Base-by-base conservation (phyloP, 1,139 yeast genomes). In the Geotrichum citri-aurantii region DNA sequence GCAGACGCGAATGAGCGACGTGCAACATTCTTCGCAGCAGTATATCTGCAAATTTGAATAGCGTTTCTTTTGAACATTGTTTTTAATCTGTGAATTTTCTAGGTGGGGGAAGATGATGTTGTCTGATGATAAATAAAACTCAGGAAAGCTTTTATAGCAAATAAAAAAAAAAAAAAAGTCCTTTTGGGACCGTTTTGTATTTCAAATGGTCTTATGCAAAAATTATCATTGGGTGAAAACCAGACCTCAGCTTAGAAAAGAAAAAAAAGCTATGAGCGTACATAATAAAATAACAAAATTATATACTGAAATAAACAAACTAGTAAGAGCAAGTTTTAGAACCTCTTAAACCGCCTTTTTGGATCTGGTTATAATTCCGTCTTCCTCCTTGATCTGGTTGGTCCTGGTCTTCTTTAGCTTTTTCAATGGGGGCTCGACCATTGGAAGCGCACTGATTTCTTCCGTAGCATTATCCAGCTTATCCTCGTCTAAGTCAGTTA, bases 341-440 rank as follows among this genome's bases (percentile, higher is more conserved):
- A 37, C 12, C 21, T 19, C 44, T 37, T 12, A 37, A 37, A 37
- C 44, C 7, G 44, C 7, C 19, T 37, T 37, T 37, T 37, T 37
- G 8, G 44, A 37, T 48, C 50, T 48, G 17, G 29, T 26, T 7
- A 27, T 17, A 10, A 26, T 29, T 2, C 54, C 58, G 10, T 55
- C 63, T 29, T 55, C 57, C 12, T 52, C 59, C 54, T 63, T 63
- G 47, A 63, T 58, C 29, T 56, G 58, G 12, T 60, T 63, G 11
- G 64, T 56, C 14, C 66, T 59, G 14, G 65, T 50, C 48, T 64
- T 64, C 48, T 66, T 66, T 24, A 58, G 56, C 58, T 61, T 63
- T 52, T 65, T 62, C 2, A 61, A 55, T 10, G 62, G 65, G 33
- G 61, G 63, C 21, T 57, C 59, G 23, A 48, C 59, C 49, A 53